These are phyloP conservation scores for Sphagnum contortum DNA, from an alignment of 225 moss, liverwort and hornwort species.

Conservation along the genomic window DNA sequence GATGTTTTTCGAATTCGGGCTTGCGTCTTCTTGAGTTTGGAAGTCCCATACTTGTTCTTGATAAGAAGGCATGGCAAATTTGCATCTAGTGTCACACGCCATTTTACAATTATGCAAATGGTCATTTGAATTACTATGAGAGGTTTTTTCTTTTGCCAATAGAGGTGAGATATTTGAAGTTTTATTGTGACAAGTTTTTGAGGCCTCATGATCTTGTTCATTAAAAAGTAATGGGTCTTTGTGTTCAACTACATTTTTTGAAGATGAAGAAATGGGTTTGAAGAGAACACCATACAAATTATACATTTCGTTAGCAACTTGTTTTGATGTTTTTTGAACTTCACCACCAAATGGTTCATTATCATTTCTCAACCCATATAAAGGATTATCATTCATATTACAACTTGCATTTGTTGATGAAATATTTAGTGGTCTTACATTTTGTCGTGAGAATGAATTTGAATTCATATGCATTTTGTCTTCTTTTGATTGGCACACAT, in stretches of 20 bases:
- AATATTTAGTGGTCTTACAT: slow-evolving; percentile 1
- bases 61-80: background rate
- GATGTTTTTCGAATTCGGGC: background rate
- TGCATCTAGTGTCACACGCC: background rate
- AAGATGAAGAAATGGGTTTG: background rate
- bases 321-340: background rate
- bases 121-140: background rate
- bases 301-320: background rate
- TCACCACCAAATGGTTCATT: slow-evolving; percentile 1
- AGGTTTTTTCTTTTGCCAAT: slow-evolving; percentile 1
- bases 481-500: too few relatives aligned
- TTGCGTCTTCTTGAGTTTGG: too few relatives aligned
- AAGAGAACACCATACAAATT: background rate
- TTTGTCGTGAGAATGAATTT: background rate
- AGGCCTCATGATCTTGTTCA: background rate
- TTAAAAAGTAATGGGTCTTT: background rate
- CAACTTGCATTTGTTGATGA: slow-evolving; percentile 9
- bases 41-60: background rate
- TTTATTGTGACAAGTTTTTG: too few relatives aligned
- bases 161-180: too few relatives aligned
- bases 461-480: too few relatives aligned
- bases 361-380: slow-evolving; percentile 22
- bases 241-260: background rate
- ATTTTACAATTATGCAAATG: too few relatives aligned
- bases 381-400: slow-evolving; percentile 24